Evolutionary conservation across 2,329 filamentous ascomycete species (phyloP), one percentile per base, ranked within the genome.

Genomic region (Venturiaceae sp.): DNA sequence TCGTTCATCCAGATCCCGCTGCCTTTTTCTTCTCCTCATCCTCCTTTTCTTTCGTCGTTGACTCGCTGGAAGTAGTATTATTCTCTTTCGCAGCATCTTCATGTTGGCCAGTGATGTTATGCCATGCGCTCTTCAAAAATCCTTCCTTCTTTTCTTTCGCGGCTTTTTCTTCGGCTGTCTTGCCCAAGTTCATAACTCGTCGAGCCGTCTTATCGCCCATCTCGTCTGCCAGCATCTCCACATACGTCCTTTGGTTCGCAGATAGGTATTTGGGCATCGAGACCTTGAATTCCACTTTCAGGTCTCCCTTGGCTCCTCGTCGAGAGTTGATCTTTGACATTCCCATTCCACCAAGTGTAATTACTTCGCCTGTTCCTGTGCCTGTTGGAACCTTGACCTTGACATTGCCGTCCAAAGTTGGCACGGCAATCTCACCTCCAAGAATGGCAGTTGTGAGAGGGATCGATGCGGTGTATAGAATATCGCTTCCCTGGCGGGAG

Each of bases 151-250:
- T 87, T 71, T 92, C 86, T 33, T 68, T 63, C 16, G 59, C 56
- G 30, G 65, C 65, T 28, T 61, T 61, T 44, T 60, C 53, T 72
- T 71, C 57, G 69, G 66, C 63, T 71, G 79, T 77, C 67, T 76
- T 77, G 57, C 72, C 74, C 39, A 95, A 77, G 68, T 95, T 92
- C 91, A 99, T 97, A 59, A 95, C 83, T 50, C 94, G 82, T 76
- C 90, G 94, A 34, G 94, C 94, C 30, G 83, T 90, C 77, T 92
- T 91, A 73, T 99, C 94, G 39, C 83, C 86, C 84, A 99, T 87
- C 76, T 99, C 94, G 66, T 99, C 92, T 6, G 94, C 94, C 63
- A 99, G 83, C 83, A 97, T 92, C 76, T 99, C 94, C 47, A 95
- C 76, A 60, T 99, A 88, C 0, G 90, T 95, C 57, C 94, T 83